Conservation (phyloP, 2,329 filamentous ascomycete genomes). For the Neofusicoccum parvum region DNA sequence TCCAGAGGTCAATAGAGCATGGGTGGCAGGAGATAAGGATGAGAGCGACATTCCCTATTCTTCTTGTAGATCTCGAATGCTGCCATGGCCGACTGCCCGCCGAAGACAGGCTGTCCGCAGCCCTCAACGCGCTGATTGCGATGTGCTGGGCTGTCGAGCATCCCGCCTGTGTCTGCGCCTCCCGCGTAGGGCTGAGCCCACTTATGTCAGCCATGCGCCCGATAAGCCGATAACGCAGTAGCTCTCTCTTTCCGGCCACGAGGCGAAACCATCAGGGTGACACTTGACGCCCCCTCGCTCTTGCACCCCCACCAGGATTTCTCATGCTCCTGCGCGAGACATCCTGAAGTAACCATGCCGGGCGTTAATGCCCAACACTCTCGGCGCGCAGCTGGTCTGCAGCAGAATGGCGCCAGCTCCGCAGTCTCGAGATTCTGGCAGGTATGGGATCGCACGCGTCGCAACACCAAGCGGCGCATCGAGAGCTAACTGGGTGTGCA, state of each 20-base stretch:
- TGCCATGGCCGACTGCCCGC: background rate
- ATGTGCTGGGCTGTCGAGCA: background rate
- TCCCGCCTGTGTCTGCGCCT: slow-evolving; percentile 1
- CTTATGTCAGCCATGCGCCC: background rate
- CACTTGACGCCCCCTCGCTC: background rate
- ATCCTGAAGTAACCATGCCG: slow-evolving; percentile 11
- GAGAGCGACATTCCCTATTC: background rate
- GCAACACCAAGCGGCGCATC: background rate
- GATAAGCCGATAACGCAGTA: slow-evolving; percentile 1
- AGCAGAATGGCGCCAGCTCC: slow-evolving; percentile 14
- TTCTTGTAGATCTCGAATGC: background rate
- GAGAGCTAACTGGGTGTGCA: slow-evolving; percentile 38
- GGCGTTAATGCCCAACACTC: slow-evolving; percentile 11
- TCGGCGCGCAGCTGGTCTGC: slow-evolving; percentile 17
- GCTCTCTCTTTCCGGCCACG: background rate
- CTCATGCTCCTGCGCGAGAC: background rate
- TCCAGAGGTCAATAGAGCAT: background rate
- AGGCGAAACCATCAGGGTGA: slow-evolving; percentile 13
- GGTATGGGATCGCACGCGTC: background rate
- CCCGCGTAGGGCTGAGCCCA: slow-evolving; percentile 1
- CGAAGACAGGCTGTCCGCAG: too few species aligned
- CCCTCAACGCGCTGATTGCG: background rate
- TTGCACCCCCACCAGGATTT: background rate
- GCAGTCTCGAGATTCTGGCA: slow-evolving; percentile 20
- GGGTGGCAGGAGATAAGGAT: background rate